Evolutionary conservation across 1,284 basidiomycete species (phyloP), one percentile per base, ranked within the genome.

Genomic region (Mycena sp.): DNA sequence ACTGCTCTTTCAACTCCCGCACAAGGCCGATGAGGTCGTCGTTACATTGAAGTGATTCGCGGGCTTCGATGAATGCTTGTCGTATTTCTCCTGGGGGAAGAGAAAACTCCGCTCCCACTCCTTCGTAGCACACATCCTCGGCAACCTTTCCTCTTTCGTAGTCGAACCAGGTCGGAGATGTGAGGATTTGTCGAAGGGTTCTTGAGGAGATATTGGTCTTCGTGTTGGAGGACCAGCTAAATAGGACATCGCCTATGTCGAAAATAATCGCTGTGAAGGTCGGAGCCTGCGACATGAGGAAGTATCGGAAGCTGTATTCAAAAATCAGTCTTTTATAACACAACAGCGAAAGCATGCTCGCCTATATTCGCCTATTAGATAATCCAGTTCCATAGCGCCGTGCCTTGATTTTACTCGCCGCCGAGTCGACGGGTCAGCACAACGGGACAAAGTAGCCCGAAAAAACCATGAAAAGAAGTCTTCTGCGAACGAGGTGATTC

Each of bases 161-260:
- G 30, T 84, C 81, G 65, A 78, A 83, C 86, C 87, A 87, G 23
- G 78, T 83, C 9, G 80, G 73, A 6, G 81, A 83, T 23, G 78
- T 74, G 44, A 86, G 76, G 61, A 87, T 84, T 38, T 71, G 72
- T 38, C 78, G 80, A 25, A 87, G 77, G 1, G 72, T 77, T 46
- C 75, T 78, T 1, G 83, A 74, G 4, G 84, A 78, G 54, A 87
- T 81, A 56, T 73, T 73, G 2, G 83, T 84, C 58, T 78, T 79
- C 0, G 84, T 85, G 17, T 79, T 68, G 2, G 84, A 69, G 4
- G 84, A 85, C 85, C 85, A 87, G 35, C 77, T 78, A 72, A 87
- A 87, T 41, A 87, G 77, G 30, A 87, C 85, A 67, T 87, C 86
- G 28, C 85, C 85, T 28, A 87, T 73, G 72, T 86, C 85, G 67